Percentiles rank a stretch among this genome's conserved stretches.
Conservation (phyloP, 495 filamentous ascomycete species). For the Recurvomyces mirabilis region DNA sequence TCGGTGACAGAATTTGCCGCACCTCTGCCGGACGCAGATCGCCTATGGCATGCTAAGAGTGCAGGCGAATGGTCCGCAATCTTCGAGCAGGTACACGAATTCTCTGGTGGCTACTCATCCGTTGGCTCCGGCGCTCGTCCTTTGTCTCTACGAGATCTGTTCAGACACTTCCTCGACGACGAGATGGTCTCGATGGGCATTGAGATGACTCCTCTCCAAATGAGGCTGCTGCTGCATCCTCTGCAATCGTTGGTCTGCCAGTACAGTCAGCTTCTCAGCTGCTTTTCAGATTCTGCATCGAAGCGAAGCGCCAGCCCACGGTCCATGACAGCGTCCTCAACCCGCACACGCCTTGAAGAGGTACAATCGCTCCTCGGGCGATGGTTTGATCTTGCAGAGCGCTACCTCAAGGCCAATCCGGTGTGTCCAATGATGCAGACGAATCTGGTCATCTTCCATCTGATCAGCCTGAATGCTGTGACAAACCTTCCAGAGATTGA, state of each 20-base stretch:
- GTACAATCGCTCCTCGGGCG: conserved; percentile 44
- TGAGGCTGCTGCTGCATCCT: conserved; percentile 32
- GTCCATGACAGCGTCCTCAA: conserved; percentile 40
- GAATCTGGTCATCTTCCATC: conserved; percentile 52
- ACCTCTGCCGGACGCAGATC: conserved; percentile 46
- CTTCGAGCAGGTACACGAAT: conserved; percentile 40
- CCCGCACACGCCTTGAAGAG: conserved; percentile 41
- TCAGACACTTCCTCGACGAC: conserved; percentile 37
- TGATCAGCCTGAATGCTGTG: conserved; percentile 49
- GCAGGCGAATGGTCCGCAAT: conserved; percentile 37
- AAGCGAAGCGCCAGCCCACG: conserved; percentile 27
- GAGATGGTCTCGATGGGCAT: conserved; percentile 31
- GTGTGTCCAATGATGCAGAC: conserved; percentile 36
- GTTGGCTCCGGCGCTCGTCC: conserved; percentile 34
- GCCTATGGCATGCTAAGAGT: conserved; percentile 40
- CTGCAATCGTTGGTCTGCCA: conserved; percentile 32
- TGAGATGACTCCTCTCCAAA: conserved; percentile 30
- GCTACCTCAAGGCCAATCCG: conserved; percentile 29
- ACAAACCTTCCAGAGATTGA: conserved; percentile 51
- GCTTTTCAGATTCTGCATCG: conserved; percentile 29
- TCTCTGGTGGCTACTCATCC: conserved; percentile 32
- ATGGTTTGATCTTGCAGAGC: conserved; percentile 45
- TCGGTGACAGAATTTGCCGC: conserved; percentile 46
- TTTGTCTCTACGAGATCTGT: conserved; percentile 45
- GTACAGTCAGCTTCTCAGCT: conserved; percentile 32